Evolutionary conservation across 495 filamentous ascomycete genomes (phyloP).

Genomic region (Xylaria castorea): DNA sequence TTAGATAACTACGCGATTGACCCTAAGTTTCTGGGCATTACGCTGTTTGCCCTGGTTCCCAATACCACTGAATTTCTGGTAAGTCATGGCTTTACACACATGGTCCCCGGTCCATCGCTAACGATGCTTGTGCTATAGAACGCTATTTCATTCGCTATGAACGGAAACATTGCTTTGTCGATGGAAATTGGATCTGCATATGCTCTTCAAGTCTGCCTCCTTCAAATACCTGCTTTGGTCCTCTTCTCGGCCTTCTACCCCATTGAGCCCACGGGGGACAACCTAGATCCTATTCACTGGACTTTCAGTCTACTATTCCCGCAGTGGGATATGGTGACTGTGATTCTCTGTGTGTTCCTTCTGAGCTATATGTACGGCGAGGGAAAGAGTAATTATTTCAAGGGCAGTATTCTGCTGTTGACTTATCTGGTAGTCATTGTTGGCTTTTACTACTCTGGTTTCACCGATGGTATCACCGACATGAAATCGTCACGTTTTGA

Average conservation of each 20-base stretch:
- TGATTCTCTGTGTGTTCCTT: constrained; percentile 96
- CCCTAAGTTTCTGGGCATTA: constrained; percentile 98
- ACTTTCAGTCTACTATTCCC: constrained; percentile 97
- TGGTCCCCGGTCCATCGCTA: constrained; percentile 4
- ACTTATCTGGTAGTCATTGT: constrained; percentile 92
- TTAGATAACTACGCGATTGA: constrained; percentile 88
- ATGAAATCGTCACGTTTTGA: constrained; percentile 71
- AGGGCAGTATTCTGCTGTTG: constrained; percentile 90
- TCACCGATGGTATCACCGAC: constrained; percentile 59
- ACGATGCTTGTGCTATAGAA: constrained; percentile 64
- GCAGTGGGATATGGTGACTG: constrained; percentile 98
- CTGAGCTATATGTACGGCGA: constrained; percentile 98
- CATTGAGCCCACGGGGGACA: constrained; percentile 35
- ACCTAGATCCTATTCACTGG: constrained; percentile 68
- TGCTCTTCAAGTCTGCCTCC: constrained; percentile 94
- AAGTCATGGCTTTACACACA: constrained; percentile 41
- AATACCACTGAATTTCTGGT: constrained; percentile 99
- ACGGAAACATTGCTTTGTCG: constrained; percentile 98
- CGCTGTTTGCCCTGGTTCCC: constrained; percentile 93
- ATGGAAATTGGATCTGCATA: constrained; percentile 99
- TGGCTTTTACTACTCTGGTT: constrained; percentile 89
- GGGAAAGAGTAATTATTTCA: constrained; percentile 95
- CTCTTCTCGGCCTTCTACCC: constrained; percentile 76
- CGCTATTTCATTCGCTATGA: constrained; percentile 99
- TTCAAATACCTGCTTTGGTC: constrained; percentile 93